Base-by-base conservation (phyloP, 1,284 basidiomycete species). In the Apiotrichum akiyoshidainum region DNA sequence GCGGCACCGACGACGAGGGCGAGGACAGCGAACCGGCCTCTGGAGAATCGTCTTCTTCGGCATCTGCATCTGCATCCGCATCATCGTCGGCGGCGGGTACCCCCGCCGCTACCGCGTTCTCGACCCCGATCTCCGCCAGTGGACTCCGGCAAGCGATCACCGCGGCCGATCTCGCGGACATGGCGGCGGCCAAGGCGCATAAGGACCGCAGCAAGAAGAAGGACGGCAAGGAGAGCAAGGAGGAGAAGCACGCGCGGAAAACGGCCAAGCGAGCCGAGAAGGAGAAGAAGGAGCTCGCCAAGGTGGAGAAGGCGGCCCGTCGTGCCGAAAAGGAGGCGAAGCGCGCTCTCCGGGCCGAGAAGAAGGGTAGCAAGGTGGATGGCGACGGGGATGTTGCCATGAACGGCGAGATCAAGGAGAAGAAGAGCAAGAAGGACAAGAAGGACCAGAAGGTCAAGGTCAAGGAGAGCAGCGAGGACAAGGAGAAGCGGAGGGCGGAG, bases 241-340 rank as follows among this genome's bases (percentile, higher is more conserved):
- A 46, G 33, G 68, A 68, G 51, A 66, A 52, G 46, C 66, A 68
- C 47, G 68, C 67, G 37, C 46, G 60, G 47, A 54, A 49, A 34
- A 57, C 55, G 50, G 50, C 48, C 63, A 59, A 19, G 64, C 59
- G 37, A 58, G 63, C 55, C 16, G 52, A 52, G 49, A 67, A 66
- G 49, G 64, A 44, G 16, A 58, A 56, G 17, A 61, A 57, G 59
- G 58, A 56, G 35, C 31, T 45, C 45, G 53, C 49, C 45, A 67
- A 63, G 52, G 55, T 41, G 12, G 58, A 49, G 39, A 65, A 65
- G 64, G 57, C 46, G 44, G 31, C 35, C 12, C 37, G 33, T 14
- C n/a, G 51, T n/a, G 45, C 48, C 5, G 63, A 49, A 42, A 50
- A 45, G 49, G 46, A 16, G 17, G 35, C 14, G 21, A 47, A 52